A percentile compares a stretch with the other conserved stretches of the same genome.
Conservation (phyloP, 1,139 yeast genomes). For the Yamadazyma mexicana region DNA sequence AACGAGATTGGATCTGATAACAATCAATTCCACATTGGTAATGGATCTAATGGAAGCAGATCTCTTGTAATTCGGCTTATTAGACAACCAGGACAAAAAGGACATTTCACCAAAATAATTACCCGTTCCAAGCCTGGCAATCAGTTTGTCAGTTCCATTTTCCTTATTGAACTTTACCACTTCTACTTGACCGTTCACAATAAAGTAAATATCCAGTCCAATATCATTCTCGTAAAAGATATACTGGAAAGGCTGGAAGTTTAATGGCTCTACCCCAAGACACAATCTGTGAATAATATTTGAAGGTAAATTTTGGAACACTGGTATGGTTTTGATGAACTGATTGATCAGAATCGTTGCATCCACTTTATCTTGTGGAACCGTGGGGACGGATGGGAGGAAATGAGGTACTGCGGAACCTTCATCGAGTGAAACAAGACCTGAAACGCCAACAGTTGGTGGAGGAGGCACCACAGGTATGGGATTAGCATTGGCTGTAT, state of each 20-base stretch:
- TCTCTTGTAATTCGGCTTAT: constrained; percentile 32
- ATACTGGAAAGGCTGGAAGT: constrained; percentile 56
- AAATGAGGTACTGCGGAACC: constrained; percentile 1
- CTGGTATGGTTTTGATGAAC: constrained; percentile 55
- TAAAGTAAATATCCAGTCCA: constrained; percentile 65
- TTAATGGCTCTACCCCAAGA: constrained; percentile 57
- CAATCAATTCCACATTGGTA: constrained; percentile 58
- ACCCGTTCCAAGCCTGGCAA: constrained; percentile 63
- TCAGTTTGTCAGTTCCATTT: constrained; percentile 16
- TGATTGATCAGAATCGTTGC: constrained; percentile 56
- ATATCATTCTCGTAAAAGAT: constrained; percentile 59
- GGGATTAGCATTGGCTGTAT: background rate
- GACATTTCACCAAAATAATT: constrained; percentile 79
- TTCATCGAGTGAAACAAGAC: background rate
- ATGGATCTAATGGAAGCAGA: constrained; percentile 66
- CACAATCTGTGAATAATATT: constrained; percentile 64
- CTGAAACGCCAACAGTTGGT: background rate
- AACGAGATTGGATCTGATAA: constrained; percentile 54
- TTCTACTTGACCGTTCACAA: constrained; percentile 70
- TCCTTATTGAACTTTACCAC: constrained; percentile 46
- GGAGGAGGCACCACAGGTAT: background rate
- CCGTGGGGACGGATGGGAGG: constrained; percentile 4
- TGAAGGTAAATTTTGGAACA: constrained; percentile 57
- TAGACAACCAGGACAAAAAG: constrained; percentile 52
- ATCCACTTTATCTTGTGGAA: constrained; percentile 26